Conservation (phyloP, 352 stramenopile species). For the Saprolegnia parasitica region DNA sequence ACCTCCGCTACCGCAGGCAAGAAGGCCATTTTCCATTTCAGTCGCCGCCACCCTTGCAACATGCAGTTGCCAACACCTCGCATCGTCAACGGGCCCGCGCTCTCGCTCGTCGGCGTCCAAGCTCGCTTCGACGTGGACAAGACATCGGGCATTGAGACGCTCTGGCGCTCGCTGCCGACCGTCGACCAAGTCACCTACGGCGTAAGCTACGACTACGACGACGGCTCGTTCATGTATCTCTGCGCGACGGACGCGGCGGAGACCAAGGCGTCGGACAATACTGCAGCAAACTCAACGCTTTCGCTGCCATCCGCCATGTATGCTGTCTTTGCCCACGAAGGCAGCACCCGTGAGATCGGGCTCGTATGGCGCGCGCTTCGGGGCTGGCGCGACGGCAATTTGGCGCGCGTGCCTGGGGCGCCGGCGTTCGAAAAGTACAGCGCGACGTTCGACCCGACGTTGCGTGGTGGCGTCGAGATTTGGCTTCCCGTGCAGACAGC, state of each 20-base stretch:
- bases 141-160: background rate
- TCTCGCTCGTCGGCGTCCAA: background rate
- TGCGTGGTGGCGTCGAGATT: conserved; percentile 7
- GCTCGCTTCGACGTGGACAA: background rate
- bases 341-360: background rate
- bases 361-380: background rate
- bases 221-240: conserved; percentile 3
- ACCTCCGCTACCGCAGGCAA: no score
- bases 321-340: background rate
- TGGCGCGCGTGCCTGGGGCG: background rate
- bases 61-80: background rate
- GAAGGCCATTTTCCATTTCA: background rate
- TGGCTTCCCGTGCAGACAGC: conserved; percentile 5
- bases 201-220: conserved; percentile 2
- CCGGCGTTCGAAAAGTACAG: conserved; percentile 2
- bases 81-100: background rate
- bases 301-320: background rate
- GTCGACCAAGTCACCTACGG: background rate
- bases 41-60: no score
- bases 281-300: background rate
- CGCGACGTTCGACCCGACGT: background rate
- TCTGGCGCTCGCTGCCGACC: background rate
- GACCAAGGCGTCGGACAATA: no score
- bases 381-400: background rate
- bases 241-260: background rate